A percentile compares a stretch with the other conserved stretches of the same genome.
phyloP scores from a whole-genome alignment of 345 rosid genomes.

The Populus simonii region DNA sequence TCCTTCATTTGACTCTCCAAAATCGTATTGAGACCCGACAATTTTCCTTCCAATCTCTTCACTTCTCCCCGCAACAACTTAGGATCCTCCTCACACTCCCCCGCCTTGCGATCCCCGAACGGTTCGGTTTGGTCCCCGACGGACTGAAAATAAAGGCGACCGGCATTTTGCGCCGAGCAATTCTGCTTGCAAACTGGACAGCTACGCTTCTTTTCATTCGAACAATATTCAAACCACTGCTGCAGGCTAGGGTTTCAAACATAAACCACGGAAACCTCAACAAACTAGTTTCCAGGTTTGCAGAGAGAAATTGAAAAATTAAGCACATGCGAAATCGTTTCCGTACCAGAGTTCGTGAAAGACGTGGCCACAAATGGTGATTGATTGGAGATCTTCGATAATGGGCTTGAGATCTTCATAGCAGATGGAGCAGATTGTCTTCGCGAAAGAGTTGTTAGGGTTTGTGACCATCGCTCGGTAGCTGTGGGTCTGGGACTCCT shows the following conservation, averaged over 20 bases:
- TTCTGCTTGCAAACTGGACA: constrained; percentile 91
- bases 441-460: constrained; percentile 31
- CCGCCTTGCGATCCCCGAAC: constrained; percentile 25
- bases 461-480: constrained; percentile 11
- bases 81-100: constrained; percentile 45
- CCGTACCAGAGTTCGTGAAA: constrained; percentile 89
- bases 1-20: constrained; percentile 54
- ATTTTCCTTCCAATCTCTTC: constrained; percentile 56
- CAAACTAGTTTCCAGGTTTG: background rate
- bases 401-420: constrained; percentile 92
- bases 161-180: constrained; percentile 44
- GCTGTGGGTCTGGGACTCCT: constrained; percentile 22
- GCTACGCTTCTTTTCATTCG: constrained; percentile 53
- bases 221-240: constrained; percentile 95
- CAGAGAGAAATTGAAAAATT: background rate
- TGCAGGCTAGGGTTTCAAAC: constrained; percentile 58
- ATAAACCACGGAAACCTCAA: background rate
- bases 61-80: constrained; percentile 53
- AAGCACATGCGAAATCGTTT: background rate
- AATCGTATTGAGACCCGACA: constrained; percentile 42
- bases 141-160: constrained; percentile 83
- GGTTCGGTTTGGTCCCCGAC: constrained; percentile 52
- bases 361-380: constrained; percentile 90
- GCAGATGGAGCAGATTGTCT: constrained; percentile 80
- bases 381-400: constrained; percentile 73